Evolutionary conservation across 306 rosid species (phyloP).

Genomic region (Sicyos edulis): DNA sequence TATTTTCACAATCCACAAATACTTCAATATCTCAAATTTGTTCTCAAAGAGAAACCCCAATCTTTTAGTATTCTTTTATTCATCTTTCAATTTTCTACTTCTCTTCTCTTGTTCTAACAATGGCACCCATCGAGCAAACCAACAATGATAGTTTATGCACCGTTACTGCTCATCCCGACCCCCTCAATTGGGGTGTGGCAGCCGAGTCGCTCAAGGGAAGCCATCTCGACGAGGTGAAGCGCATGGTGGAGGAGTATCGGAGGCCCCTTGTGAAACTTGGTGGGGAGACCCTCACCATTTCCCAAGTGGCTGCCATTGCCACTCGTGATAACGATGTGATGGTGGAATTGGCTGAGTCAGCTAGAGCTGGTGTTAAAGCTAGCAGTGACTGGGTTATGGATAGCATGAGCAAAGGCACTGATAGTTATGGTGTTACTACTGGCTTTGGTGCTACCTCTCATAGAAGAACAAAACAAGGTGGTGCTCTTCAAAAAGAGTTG

Average conservation of each 20-base stretch:
- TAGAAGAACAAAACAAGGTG: constrained; percentile 78
- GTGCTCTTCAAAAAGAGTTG: constrained; percentile 80
- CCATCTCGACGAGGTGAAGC: constrained; percentile 15
- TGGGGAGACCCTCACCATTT: constrained; percentile 31
- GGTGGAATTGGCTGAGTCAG: constrained; percentile 59
- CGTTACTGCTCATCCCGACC: not conserved
- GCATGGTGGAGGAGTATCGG: constrained; percentile 11
- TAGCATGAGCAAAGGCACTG: constrained; percentile 59
- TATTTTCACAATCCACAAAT: too few species aligned
- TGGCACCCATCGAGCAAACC: too few species aligned
- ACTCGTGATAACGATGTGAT: constrained; percentile 30
- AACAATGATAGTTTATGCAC: too few species aligned
- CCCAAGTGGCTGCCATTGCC: constrained; percentile 62
- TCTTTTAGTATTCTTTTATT: too few species aligned
- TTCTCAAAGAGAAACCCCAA: too few species aligned
- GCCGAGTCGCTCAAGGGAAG: constrained; percentile 12
- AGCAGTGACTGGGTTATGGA: constrained; percentile 74
- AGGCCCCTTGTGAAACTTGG: constrained; percentile 37
- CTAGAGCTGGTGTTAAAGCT: constrained; percentile 36
- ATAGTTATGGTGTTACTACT: constrained; percentile 92
- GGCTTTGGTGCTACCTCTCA: constrained; percentile 93
- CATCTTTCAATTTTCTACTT: too few species aligned
- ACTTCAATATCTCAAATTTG: too few species aligned
- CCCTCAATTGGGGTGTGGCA: constrained; percentile 8
- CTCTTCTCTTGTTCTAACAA: too few species aligned